A percentile compares a stretch with the other conserved stretches of the same genome.
These are phyloP conservation scores for Phytopythium cucurbitacearum DNA, from an alignment of 352 stramenopile genomes.

Conservation along the genomic window DNA sequence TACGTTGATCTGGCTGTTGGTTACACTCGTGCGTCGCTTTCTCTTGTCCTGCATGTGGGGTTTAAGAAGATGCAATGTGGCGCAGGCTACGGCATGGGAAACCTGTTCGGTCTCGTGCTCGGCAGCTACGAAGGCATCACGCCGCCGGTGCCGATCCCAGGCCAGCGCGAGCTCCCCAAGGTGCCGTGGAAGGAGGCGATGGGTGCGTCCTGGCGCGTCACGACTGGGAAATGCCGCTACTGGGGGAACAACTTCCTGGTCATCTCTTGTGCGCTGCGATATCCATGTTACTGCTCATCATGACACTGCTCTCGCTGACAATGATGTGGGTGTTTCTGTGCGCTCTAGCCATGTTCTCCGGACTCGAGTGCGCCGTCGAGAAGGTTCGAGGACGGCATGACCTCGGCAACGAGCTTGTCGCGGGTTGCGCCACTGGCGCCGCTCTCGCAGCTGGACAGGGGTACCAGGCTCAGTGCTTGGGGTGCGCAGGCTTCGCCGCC, in stretches of 20 bases:
- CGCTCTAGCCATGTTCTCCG: conserved; percentile 89
- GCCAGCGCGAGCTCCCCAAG: conserved; percentile 77
- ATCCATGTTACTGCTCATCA: background rate
- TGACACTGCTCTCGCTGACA: background rate
- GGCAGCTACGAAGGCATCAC: conserved; percentile 87
- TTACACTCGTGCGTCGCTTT: conserved; percentile 2
- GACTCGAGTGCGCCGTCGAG: conserved; percentile 92
- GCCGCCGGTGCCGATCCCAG: conserved; percentile 67
- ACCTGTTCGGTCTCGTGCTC: conserved; percentile 72
- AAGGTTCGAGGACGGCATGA: conserved; percentile 94
- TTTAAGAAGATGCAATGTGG: background rate
- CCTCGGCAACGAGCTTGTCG: conserved; percentile 92
- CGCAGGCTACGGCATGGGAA: conserved; percentile 76
- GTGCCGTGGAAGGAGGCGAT: conserved; percentile 76
- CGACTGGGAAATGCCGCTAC: conserved; percentile 71
- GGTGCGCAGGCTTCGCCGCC: conserved; percentile 90
- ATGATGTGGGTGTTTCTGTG: background rate
- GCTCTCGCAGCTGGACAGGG: conserved; percentile 92
- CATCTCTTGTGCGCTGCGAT: conserved; percentile 51
- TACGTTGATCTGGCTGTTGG: conserved; percentile 16
- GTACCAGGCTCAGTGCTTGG: conserved; percentile 90
- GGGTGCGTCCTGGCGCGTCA: conserved; percentile 61
- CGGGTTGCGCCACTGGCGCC: conserved; percentile 94
- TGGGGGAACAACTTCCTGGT: conserved; percentile 87
- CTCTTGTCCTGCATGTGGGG: conserved; percentile 6